Base-by-base conservation (phyloP, 1,139 yeast species). In the Eremothecium gossypii region DNA sequence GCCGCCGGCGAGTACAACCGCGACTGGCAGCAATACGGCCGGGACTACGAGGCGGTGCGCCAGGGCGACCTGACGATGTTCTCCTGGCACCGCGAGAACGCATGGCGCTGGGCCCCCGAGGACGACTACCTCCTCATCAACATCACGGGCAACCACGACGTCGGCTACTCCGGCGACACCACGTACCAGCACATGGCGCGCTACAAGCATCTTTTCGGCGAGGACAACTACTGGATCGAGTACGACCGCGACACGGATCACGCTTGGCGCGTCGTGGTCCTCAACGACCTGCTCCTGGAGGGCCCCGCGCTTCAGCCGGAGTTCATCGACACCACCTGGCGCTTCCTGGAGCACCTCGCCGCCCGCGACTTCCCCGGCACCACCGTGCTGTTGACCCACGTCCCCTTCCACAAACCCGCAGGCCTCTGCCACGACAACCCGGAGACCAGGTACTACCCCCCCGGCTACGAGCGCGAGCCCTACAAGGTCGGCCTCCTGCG, bases 91-190 rank as follows among this genome's bases (percentile, higher is more conserved):
- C 79, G 73, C 56, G 60, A 66, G 33, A 77, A 82, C 57, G 74
- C 79, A 3, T 76, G 77, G 50, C 83, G 79, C 52, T 83, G 94
- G 94, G 66, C 69, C 38, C 66, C 53, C 14, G 48, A 54, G n/a
- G 64, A 62, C 3, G 60, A 62, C 28, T 55, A 48, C 29, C 64
- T 81, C 37, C 76, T 87, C 55, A 73, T 86, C 45, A 89, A 91
- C 57, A 68, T 91, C 34, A 81, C 95, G 0, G 98, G 98, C 1
- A 93, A 91, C 59, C 98, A 91, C 60, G 98, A 91, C 60, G 79
- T 91, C 44, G 98, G 98, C 0, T 91, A 91, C 59, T 78, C 86
- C 42, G 97, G 97, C 0, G 98, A 93, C 64, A 86, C 94, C 38
- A 86, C 96, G 0, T 78, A 81, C 70, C 96, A 85, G 56, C 94